Conservation (phyloP, 2,329 filamentous ascomycete species). For the Penicillium crustosum region DNA sequence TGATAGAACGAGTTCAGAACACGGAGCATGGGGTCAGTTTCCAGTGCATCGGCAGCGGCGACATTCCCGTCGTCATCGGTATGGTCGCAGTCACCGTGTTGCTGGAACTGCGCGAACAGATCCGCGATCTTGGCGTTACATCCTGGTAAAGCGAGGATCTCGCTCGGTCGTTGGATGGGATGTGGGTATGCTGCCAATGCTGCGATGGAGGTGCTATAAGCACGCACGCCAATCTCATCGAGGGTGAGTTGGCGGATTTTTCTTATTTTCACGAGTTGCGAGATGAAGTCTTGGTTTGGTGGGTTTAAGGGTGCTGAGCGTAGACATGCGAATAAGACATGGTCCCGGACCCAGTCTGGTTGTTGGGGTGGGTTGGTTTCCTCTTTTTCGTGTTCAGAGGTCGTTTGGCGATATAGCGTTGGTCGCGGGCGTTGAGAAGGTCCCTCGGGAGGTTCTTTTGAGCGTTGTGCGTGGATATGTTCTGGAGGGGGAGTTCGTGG, state of each 20-base stretch:
- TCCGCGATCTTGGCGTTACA: constrained; percentile 77
- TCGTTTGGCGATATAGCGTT: constrained; percentile 66
- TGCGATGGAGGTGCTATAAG: constrained; percentile 86
- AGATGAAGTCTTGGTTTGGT: constrained; percentile 74
- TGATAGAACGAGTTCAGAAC: constrained; percentile 71
- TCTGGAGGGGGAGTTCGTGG: constrained; percentile 4
- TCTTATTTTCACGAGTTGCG: constrained; percentile 71
- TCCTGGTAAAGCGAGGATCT: constrained; percentile 64
- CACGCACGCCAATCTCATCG: constrained; percentile 77
- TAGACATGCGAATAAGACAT: constrained; percentile 74
- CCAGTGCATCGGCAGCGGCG: constrained; percentile 62
- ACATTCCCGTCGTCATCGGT: constrained; percentile 55
- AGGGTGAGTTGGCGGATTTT: constrained; percentile 67
- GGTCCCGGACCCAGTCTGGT: constrained; percentile 67
- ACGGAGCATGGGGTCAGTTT: constrained; percentile 63
- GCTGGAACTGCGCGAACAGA: constrained; percentile 74
- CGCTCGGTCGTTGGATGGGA: constrained; percentile 46
- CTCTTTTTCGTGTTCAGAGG: constrained; percentile 79
- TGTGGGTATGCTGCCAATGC: constrained; percentile 77
- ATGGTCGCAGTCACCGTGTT: constrained; percentile 28
- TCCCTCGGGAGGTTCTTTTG: constrained; percentile 22
- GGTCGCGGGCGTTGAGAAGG: constrained; percentile 35
- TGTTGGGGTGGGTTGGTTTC: constrained; percentile 59
- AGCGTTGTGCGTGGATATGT: constrained; percentile 23
- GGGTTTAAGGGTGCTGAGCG: constrained; percentile 68